Percentiles rank a stretch among this genome's conserved stretches.
These are phyloP conservation scores for Daldinia sp. DNA, from an alignment of 2,329 filamentous ascomycete genomes.

Conservation along the genomic window DNA sequence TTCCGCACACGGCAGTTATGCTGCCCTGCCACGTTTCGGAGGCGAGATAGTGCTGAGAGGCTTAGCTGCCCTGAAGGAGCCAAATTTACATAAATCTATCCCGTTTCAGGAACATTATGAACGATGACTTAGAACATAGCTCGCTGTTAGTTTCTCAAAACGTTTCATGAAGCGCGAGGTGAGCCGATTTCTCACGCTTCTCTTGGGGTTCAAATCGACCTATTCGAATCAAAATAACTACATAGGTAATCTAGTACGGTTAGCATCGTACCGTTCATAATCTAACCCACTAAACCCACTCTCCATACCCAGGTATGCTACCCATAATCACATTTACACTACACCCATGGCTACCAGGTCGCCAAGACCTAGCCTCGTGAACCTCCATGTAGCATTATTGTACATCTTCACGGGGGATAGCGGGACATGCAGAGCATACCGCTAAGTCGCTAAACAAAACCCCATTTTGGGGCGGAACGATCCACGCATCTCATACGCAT, in stretches of 20 bases:
- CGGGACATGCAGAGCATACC: constrained; percentile 25
- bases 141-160: constrained; percentile 33
- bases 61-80: constrained; percentile 37
- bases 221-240: constrained; percentile 11
- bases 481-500: constrained; percentile 14
- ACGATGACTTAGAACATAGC: constrained; percentile 18
- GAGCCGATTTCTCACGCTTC: background rate
- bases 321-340: background rate
- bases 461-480: constrained; percentile 24
- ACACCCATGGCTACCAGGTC: background rate
- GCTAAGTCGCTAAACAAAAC: constrained; percentile 15
- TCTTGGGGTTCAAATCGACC: background rate
- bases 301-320: too few species aligned
- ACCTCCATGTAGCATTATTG: constrained; percentile 14
- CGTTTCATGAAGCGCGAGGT: constrained; percentile 10
- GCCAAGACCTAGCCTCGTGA: constrained; percentile 7
- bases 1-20: constrained; percentile 32
- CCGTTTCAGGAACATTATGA: constrained; percentile 33
- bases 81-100: constrained; percentile 29
- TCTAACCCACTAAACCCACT: too few species aligned
- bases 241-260: background rate
- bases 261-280: too few species aligned
- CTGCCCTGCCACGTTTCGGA: constrained; percentile 36
- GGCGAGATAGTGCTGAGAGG: constrained; percentile 27
- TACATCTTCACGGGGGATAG: constrained; percentile 17